phyloP scores from a whole-genome alignment of 2,329 filamentous ascomycete genomes.

The Chaetomium olivaceum region DNA sequence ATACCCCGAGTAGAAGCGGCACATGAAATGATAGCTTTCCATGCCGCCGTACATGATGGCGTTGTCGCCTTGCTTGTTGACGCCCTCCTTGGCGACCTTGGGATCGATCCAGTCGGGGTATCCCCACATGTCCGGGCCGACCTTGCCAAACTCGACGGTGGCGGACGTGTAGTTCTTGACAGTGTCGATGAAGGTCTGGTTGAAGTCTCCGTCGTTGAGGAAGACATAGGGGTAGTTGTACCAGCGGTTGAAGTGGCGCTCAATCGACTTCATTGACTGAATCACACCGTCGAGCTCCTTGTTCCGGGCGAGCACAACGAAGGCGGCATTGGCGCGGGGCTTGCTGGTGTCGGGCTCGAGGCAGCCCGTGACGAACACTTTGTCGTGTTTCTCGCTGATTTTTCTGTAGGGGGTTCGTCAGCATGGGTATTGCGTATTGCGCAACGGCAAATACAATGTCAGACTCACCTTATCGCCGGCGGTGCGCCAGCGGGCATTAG shows the following conservation, averaged over 20 bases:
- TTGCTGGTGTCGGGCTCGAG: constrained; percentile 74
- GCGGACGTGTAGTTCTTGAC: constrained; percentile 88
- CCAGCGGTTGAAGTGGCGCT: constrained; percentile 98
- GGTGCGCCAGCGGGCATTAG: constrained; percentile 86
- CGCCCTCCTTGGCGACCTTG: constrained; percentile 92
- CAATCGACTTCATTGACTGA: constrained; percentile 95
- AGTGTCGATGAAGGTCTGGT: constrained; percentile 86
- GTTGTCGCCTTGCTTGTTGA: constrained; percentile 92
- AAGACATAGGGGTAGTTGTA: constrained; percentile 99
- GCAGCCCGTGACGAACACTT: constrained; percentile 91
- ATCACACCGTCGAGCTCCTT: constrained; percentile 95
- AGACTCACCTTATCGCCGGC: constrained; percentile 78
- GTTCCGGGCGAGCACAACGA: constrained; percentile 93
- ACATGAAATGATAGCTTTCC: constrained; percentile 99
- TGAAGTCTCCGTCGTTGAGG: constrained; percentile 96
- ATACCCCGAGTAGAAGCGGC: constrained; percentile 96
- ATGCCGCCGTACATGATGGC: constrained; percentile 99
- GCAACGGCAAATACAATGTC: constrained; percentile 5
- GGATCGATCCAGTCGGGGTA: constrained; percentile 95
- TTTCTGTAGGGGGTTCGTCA: constrained; percentile 58
- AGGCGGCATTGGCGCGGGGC: constrained; percentile 88
- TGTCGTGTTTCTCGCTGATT: constrained; percentile 97
- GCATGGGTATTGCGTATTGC: not conserved
- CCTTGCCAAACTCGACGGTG: constrained; percentile 89
- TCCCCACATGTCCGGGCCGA: constrained; percentile 89